A percentile compares a stretch with the other conserved stretches of the same genome.
Evolutionary conservation across 2,329 filamentous ascomycete genomes (phyloP).

Genomic region (Juglanconis juglandina): DNA sequence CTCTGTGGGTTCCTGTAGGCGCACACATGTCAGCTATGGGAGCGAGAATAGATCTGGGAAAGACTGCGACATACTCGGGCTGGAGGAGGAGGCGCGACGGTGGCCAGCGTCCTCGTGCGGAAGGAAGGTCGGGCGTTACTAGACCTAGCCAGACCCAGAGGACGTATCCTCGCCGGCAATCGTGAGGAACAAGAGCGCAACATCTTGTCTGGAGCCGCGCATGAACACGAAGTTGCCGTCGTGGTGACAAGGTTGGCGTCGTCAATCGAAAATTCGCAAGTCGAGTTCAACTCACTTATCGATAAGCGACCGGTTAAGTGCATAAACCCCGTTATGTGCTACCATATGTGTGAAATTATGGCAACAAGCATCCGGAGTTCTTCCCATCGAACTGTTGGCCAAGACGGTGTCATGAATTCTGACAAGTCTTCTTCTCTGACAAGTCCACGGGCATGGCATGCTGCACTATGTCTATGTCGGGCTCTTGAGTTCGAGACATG

Average conservation of each 20-base stretch:
- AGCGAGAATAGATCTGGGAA: neutral
- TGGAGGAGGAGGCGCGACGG: slow-evolving; percentile 9
- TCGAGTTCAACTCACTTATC: slow-evolving; percentile 4
- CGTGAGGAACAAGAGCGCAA: slow-evolving; percentile 18
- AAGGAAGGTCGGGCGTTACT: slow-evolving; percentile 14
- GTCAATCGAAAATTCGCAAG: neutral
- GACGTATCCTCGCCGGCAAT: slow-evolving; percentile 13
- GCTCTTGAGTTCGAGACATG: no score
- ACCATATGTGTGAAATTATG: no score
- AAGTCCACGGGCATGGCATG: no score
- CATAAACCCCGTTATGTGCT: neutral
- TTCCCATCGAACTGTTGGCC: no score
- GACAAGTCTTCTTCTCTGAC: no score
- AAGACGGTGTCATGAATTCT: no score
- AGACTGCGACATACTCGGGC: slow-evolving; percentile 11
- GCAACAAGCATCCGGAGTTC: no score
- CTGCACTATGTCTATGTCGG: no score
- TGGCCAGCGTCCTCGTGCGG: slow-evolving; percentile 13
- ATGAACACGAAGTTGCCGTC: neutral
- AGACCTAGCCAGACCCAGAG: slow-evolving; percentile 3
- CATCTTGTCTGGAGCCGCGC: slow-evolving; percentile 7
- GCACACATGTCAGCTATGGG: neutral
- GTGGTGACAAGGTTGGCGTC: slow-evolving; percentile 1
- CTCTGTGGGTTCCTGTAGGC: slow-evolving; percentile 73
- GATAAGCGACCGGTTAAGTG: slow-evolving; percentile 9